phyloP scores from a whole-genome alignment of 305 asterid genomes.

The Fraxinus sp. region DNA sequence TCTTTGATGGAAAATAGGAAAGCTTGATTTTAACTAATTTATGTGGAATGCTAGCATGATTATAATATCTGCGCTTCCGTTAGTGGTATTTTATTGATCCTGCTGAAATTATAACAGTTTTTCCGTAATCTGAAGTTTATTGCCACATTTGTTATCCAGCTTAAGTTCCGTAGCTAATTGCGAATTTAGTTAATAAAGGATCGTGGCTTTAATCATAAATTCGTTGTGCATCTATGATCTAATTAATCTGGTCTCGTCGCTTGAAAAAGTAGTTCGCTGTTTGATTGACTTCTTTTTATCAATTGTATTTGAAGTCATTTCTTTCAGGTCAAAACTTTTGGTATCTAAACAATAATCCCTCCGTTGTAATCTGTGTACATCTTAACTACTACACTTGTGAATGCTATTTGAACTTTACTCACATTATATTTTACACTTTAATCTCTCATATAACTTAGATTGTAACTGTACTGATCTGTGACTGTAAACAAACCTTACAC shows the following conservation, averaged over 20 bases:
- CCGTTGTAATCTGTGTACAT: background rate
- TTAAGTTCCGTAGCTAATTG: background rate
- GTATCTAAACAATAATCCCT: background rate
- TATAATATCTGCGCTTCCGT: background rate
- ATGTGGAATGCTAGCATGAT: background rate
- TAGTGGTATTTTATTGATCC: background rate
- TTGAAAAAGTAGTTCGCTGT: background rate
- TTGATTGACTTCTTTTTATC: background rate
- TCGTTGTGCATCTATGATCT: too few species aligned
- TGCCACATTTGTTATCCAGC: background rate
- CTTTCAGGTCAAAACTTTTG: background rate
- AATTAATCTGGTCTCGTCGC: background rate
- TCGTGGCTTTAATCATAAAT: background rate
- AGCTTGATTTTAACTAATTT: background rate
- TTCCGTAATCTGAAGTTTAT: background rate
- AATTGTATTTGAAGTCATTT: background rate
- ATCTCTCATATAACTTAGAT: background rate
- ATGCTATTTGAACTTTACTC: background rate
- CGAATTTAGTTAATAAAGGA: conserved; percentile 3
- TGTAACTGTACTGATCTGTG: background rate
- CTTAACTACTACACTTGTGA: background rate
- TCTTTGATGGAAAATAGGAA: background rate
- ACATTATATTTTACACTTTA: background rate
- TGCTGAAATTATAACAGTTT: background rate
- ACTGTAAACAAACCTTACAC: background rate